phyloP scores from a whole-genome alignment of 1,284 basidiomycete genomes.

The Fomitopsis schrenkii region DNA sequence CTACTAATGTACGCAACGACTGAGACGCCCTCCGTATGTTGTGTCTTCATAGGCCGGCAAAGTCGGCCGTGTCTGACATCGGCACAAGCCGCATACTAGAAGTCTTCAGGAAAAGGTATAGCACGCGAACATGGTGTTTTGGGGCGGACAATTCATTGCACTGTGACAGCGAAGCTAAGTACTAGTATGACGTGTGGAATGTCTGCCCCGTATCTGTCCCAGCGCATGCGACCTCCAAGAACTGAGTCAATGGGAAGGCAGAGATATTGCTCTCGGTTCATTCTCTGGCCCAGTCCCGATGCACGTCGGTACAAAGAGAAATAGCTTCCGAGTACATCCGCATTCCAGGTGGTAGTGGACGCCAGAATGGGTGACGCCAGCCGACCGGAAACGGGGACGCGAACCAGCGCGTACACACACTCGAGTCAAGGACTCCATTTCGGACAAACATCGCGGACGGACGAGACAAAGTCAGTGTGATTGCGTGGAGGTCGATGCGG shows the following conservation, averaged over 20 bases:
- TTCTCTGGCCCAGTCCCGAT: constrained; percentile 12
- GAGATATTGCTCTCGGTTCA: constrained; percentile 50
- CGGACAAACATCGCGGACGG: neutral
- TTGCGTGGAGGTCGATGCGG: constrained; percentile 1
- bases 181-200: constrained; percentile 25
- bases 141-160: too few species aligned
- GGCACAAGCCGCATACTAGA: neutral
- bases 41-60: neutral
- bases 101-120: neutral
- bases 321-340: neutral
- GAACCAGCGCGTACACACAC: constrained; percentile 14
- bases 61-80: too few species aligned
- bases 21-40: constrained; percentile 2
- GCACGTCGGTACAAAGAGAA: constrained; percentile 5
- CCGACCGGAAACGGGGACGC: constrained; percentile 19
- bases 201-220: constrained; percentile 91
- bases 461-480: neutral
- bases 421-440: neutral
- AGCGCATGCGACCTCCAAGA: constrained; percentile 54
- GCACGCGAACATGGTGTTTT: too few species aligned
- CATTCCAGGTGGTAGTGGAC: constrained; percentile 18
- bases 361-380: constrained; percentile 12
- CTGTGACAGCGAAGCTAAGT: too few species aligned
- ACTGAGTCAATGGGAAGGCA: constrained; percentile 79
- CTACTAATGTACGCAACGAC: constrained; percentile 7